Conservation (phyloP, 1,139 yeast genomes). For the Debaryomyces sp. region DNA sequence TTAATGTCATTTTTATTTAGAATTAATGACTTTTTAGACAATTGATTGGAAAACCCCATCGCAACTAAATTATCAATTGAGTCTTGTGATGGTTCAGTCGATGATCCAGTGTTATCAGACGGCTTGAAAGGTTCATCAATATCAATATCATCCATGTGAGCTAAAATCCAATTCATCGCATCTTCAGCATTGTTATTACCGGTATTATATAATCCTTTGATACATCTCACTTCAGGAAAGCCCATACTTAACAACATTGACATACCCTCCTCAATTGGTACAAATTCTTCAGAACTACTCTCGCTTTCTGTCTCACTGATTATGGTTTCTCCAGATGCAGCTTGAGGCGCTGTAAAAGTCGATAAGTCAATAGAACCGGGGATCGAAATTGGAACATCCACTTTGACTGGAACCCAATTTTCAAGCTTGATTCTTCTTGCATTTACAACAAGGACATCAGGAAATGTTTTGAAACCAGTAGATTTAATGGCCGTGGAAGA, state of each 20-base stretch:
- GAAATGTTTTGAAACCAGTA: conserved; percentile 62
- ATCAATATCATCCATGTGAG: conserved; percentile 83
- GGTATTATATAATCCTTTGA: conserved; percentile 70
- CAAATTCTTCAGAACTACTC: conserved; percentile 34
- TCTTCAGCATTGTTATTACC: conserved; percentile 70
- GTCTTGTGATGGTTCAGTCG: conserved; percentile 33
- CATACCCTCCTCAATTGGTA: conserved; percentile 59
- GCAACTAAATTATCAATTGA: conserved; percentile 54
- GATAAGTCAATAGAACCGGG: conserved; percentile 48
- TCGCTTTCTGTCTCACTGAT: conserved; percentile 27
- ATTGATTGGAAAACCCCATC: conserved; percentile 76
- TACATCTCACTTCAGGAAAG: conserved; percentile 69
- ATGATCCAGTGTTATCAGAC: conserved; percentile 15
- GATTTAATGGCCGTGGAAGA: conserved; percentile 49
- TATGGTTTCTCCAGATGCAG: conserved; percentile 43
- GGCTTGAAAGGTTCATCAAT: conserved; percentile 64
- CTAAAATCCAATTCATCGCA: conserved; percentile 91
- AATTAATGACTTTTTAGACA: conserved; percentile 71
- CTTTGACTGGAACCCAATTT: conserved; percentile 89
- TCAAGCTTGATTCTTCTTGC: conserved; percentile 81
- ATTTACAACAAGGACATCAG: conserved; percentile 67
- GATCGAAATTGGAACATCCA: conserved; percentile 69
- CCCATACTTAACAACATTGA: conserved; percentile 76
- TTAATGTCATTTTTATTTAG: conserved; percentile 63
- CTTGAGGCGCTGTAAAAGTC: conserved; percentile 30